Conservation (phyloP, 1,139 yeast genomes). For the Diutina siamensis region DNA sequence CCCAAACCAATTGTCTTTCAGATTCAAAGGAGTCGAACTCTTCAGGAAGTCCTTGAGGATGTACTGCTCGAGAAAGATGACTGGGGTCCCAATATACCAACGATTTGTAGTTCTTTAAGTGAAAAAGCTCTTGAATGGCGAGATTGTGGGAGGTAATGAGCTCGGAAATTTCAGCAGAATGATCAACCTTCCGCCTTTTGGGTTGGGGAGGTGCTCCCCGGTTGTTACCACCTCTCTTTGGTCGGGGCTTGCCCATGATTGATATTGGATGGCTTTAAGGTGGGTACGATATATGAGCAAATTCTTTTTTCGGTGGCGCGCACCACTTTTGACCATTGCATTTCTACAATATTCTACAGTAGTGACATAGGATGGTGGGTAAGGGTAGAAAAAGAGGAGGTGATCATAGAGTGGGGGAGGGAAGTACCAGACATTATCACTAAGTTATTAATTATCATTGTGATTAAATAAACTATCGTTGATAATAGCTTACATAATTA, state of each 20-base stretch:
- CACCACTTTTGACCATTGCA: neutral
- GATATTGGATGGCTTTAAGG: neutral
- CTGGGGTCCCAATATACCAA: constrained; percentile 50
- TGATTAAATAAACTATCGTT: too few species aligned
- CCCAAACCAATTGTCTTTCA: constrained; percentile 23
- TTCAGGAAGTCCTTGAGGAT: constrained; percentile 21
- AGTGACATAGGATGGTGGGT: too few species aligned
- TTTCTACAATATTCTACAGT: too few species aligned
- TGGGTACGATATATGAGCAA: neutral
- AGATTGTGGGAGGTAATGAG: constrained; percentile 35
- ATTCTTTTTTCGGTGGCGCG: constrained; percentile 5
- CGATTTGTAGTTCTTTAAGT: constrained; percentile 47
- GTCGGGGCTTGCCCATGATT: constrained; percentile 1
- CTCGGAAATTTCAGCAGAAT: constrained; percentile 14
- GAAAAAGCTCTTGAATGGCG: constrained; percentile 40
- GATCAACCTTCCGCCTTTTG: constrained; percentile 1
- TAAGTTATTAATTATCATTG: too few species aligned
- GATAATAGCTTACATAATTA: too few species aligned
- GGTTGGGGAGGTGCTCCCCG: neutral
- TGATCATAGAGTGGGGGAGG: too few species aligned
- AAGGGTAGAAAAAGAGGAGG: too few species aligned
- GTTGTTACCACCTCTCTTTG: neutral
- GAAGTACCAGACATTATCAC: too few species aligned
- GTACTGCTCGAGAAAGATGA: constrained; percentile 23
- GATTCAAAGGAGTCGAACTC: constrained; percentile 23